These are phyloP conservation scores for Populus hybrid DNA, from an alignment of 441 rosid genomes.

Conservation along the genomic window DNA sequence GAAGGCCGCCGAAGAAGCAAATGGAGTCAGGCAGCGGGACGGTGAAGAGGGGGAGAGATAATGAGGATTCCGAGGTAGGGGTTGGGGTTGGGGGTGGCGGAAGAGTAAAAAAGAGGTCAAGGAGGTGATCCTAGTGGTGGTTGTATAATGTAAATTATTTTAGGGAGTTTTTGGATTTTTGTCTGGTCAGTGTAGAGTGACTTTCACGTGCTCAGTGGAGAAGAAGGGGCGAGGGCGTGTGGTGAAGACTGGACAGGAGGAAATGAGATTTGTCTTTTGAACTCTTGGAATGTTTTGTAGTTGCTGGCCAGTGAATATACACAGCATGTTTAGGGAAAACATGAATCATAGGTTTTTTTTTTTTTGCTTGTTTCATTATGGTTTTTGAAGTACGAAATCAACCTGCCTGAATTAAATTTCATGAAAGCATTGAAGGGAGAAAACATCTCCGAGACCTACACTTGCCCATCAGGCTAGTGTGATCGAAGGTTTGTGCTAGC, in stretches of 20 bases:
- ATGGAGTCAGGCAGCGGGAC: constrained; percentile 10
- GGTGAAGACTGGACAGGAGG: background rate
- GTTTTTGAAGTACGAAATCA: background rate
- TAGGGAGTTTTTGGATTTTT: background rate
- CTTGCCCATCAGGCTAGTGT: too few species aligned
- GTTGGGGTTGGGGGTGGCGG: constrained; percentile 19
- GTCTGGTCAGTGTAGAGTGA: background rate
- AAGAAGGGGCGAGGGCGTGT: background rate
- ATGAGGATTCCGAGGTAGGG: constrained; percentile 17
- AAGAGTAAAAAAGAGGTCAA: constrained; percentile 33
- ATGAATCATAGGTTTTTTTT: background rate
- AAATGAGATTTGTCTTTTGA: background rate
- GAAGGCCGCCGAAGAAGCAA: constrained; percentile 33
- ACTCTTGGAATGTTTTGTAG: constrained; percentile 1
- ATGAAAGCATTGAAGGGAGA: too few species aligned
- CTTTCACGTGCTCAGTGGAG: background rate
- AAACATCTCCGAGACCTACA: too few species aligned
- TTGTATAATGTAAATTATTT: constrained; percentile 29
- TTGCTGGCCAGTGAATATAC: constrained; percentile 6
- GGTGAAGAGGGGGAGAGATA: constrained; percentile 40
- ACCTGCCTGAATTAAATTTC: too few species aligned
- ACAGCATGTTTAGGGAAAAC: constrained; percentile 5
- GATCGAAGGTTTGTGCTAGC: too few species aligned
- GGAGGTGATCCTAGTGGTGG: constrained; percentile 26
- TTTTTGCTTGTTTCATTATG: background rate